These are phyloP conservation scores for Coniochaeta sp. DNA, from an alignment of 2,329 filamentous ascomycete species.

Conservation along the genomic window DNA sequence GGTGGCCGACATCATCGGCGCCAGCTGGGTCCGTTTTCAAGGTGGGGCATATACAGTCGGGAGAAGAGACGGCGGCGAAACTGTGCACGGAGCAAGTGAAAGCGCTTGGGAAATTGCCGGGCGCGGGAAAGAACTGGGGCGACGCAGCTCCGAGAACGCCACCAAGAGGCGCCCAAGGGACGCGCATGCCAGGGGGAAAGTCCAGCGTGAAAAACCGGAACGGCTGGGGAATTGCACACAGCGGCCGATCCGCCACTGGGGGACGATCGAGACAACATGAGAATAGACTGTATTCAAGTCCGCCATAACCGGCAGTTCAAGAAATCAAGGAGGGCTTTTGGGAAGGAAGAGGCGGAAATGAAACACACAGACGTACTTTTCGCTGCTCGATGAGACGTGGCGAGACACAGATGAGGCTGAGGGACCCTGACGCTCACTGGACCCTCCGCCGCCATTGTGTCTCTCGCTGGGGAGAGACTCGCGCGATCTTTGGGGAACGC, in stretches of 20 bases:
- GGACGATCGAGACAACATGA: background rate
- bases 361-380: conserved; percentile 45
- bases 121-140: conserved; percentile 16
- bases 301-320: background rate
- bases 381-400: conserved; percentile 36
- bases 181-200: background rate
- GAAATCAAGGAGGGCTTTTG: background rate
- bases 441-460: conserved; percentile 31
- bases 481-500: conserved; percentile 41
- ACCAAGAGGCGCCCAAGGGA: background rate
- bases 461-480: conserved; percentile 48
- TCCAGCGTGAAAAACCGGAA: background rate
- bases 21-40: conserved; percentile 6
- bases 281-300: background rate
- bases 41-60: conserved; percentile 9
- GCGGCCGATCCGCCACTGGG: background rate
- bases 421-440: conserved; percentile 33
- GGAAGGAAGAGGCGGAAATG: conserved; percentile 3
- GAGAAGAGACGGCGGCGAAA: conserved; percentile 8
- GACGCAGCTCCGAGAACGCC: conserved; percentile 10
- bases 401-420: conserved; percentile 37
- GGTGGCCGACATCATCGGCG: background rate
- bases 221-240: background rate
- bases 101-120: conserved; percentile 15
- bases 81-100: conserved; percentile 11